Evolutionary conservation across 805 yeast species (phyloP), one percentile per base, ranked within the genome.

Genomic region (Cyberlindnera galapagoensis): DNA sequence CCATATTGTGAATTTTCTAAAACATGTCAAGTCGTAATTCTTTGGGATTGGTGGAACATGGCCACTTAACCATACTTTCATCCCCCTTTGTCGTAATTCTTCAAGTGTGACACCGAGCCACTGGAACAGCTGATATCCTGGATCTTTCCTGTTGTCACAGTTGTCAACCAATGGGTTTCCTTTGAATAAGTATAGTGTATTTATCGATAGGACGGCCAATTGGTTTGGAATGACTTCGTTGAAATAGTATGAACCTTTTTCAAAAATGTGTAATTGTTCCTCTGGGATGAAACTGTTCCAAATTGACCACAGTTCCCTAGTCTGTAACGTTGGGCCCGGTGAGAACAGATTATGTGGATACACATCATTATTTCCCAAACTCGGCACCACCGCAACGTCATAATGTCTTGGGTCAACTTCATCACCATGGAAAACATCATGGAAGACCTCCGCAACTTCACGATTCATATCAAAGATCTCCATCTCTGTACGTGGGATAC

Each of bases 1-100:
- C 94, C 94, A 85, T n/a, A 76, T 67, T 16, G 81, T 71, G 56
- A 76, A 80, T 54, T 84, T 84, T 30, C 85, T 64, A 43, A 72
- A 76, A 51, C 95, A 85, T 26, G 79, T 65, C 13, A 68, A 62
- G 47, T 85, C 94, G 39, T 71, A 74, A 53, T 85, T 85, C 54
- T 84, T 84, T 17, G 76, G 76, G 28, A 79, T 72, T 5, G 95
- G 94, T 4, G 95, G 95, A 11, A 86, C 94, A 60, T 85, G 95
- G 5, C 95, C 94, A 26, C 80, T 65, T 15, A 85, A 58, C 94
- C 94, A 86, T 12, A 81, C 94, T 59, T 85, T 85, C 74, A 85
- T 78, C 12, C 73, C 71, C 39, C 94, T 62, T 15, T 64, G 60
- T 47, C 95, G 66, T 59, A 85, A 58, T 52, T 84, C 94, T 49